Conservation (phyloP, 2,329 filamentous ascomycete species). For the Ramularia collo-cygni region DNA sequence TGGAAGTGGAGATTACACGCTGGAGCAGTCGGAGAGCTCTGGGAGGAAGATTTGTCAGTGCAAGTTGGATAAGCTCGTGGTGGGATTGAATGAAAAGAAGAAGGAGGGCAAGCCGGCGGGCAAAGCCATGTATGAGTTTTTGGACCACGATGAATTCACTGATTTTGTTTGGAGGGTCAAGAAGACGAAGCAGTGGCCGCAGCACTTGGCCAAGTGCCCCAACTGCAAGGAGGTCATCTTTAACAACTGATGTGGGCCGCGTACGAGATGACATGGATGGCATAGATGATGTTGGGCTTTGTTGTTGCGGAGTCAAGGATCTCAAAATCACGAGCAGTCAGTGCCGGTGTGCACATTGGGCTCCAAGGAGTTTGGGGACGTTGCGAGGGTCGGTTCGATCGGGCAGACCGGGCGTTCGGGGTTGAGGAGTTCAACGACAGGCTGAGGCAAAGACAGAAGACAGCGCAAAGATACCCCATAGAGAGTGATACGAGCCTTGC, state of each 20-base stretch:
- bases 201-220: constrained; percentile 6
- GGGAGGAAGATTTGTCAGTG: constrained; percentile 10
- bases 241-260: constrained; percentile 3
- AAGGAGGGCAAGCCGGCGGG: constrained; percentile 2
- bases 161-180: constrained; percentile 12
- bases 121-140: background rate
- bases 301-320: too few relatives aligned
- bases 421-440: too few relatives aligned
- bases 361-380: too few relatives aligned
- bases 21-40: constrained; percentile 1
- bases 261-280: background rate
- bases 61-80: constrained; percentile 2
- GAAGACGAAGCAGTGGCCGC: constrained; percentile 12
- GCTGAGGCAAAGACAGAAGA: too few relatives aligned
- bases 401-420: too few relatives aligned
- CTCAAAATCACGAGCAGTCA: too few relatives aligned
- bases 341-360: too few relatives aligned
- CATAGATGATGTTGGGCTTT: too few relatives aligned
- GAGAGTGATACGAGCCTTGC: too few relatives aligned
- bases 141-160: constrained; percentile 5
- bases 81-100: background rate
- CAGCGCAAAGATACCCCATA: too few relatives aligned
- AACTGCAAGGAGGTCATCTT: constrained; percentile 9
- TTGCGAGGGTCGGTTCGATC: too few relatives aligned
- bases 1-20: too few relatives aligned